Conservation (phyloP, 129 eudicot species). For the Arctium minus region DNA sequence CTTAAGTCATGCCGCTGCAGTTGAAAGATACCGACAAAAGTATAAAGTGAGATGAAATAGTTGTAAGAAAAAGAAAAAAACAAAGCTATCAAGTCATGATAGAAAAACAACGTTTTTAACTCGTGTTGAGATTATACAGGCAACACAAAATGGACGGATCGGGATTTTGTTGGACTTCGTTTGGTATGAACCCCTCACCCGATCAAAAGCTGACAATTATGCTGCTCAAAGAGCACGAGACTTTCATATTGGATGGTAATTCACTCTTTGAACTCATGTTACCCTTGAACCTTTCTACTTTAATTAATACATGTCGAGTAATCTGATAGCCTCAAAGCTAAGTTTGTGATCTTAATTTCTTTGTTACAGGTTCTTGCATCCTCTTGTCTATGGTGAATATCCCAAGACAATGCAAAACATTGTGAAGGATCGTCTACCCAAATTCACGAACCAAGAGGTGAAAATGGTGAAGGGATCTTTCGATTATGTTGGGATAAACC, state of each 20-base stretch:
- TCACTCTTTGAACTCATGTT: not conserved
- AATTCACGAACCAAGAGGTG: conserved; percentile 66
- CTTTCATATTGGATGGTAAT: conserved; percentile 90
- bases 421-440: conserved; percentile 75
- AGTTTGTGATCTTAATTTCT: not conserved
- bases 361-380: conserved; percentile 73
- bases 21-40: conserved; percentile 69
- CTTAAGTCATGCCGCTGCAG: conserved; percentile 75
- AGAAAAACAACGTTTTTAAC: not conserved
- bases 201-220: conserved; percentile 53
- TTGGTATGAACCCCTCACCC: conserved; percentile 89
- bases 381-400: conserved; percentile 83
- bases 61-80: not conserved
- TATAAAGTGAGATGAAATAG: conserved; percentile 49
- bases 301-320: not conserved
- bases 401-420: conserved; percentile 84
- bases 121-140: conserved; percentile 32
- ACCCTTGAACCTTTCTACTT: not conserved
- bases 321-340: not conserved
- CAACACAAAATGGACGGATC: conserved; percentile 68
- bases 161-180: conserved; percentile 87
- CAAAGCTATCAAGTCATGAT: not conserved
- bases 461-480: conserved; percentile 82
- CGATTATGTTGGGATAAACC: conserved; percentile 84
- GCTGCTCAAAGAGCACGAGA: conserved; percentile 97